Conservation (phyloP, 2,329 filamentous ascomycete genomes). For the Botrytis fragariae region DNA sequence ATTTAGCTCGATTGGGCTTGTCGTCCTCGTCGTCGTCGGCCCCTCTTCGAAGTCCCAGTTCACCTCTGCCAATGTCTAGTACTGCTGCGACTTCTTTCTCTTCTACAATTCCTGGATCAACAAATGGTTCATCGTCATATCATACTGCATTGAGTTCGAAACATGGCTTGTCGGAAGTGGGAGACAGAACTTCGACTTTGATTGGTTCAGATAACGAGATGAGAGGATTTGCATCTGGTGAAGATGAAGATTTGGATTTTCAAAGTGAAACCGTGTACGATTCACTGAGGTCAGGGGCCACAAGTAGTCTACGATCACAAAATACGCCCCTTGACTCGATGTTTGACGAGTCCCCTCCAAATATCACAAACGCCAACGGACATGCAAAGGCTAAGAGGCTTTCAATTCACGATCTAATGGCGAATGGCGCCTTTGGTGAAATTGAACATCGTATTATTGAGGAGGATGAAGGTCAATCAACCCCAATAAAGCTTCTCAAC, state of each 20-base stretch:
- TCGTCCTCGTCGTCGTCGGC: slow-evolving; percentile 42
- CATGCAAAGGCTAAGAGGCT: slow-evolving; percentile 38
- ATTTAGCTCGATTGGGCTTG: slow-evolving; percentile 48
- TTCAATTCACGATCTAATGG: slow-evolving; percentile 37
- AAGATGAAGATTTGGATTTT: slow-evolving; percentile 76
- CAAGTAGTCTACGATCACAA: slow-evolving; percentile 61
- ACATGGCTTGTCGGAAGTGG: slow-evolving; percentile 31
- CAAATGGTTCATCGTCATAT: slow-evolving; percentile 32
- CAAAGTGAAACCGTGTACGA: slow-evolving; percentile 77
- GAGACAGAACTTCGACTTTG: slow-evolving; percentile 55
- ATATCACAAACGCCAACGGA: slow-evolving; percentile 48
- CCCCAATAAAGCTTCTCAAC: slow-evolving; percentile 42
- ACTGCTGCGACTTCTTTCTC: slow-evolving; percentile 39
- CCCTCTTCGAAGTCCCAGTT: slow-evolving; percentile 32
- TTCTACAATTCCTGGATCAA: slow-evolving; percentile 47
- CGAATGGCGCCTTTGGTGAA: slow-evolving; percentile 51
- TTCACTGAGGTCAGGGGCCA: slow-evolving; percentile 69
- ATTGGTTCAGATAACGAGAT: slow-evolving; percentile 68
- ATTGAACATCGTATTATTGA: slow-evolving; percentile 57
- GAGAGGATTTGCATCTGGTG: slow-evolving; percentile 62
- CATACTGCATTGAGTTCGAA: slow-evolving; percentile 27
- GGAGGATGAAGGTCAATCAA: slow-evolving; percentile 57
- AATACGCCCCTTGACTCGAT: slow-evolving; percentile 75
- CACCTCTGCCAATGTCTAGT: slow-evolving; percentile 35
- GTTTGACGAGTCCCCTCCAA: slow-evolving; percentile 75